These are phyloP conservation scores for Colletotrichum aenigma DNA, from an alignment of 2,329 filamentous ascomycete genomes.

Conservation along the genomic window DNA sequence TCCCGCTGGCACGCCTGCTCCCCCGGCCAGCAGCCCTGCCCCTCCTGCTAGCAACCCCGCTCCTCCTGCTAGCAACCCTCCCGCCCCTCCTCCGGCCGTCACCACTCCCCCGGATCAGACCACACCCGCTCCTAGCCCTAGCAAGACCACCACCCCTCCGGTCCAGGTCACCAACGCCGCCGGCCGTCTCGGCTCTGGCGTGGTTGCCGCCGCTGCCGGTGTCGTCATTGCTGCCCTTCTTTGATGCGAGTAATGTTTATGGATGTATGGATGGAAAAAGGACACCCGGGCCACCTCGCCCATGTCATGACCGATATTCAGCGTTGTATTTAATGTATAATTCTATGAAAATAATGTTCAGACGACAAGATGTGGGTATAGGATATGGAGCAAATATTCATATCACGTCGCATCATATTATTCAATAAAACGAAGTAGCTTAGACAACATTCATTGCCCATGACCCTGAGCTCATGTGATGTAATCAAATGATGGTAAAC, in stretches of 20 bases:
- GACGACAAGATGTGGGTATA: not conserved
- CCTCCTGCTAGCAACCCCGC: not conserved
- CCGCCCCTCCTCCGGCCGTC: not conserved
- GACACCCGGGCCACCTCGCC: not conserved
- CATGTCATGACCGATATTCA: not conserved
- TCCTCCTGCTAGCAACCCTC: not conserved
- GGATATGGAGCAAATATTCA: not conserved
- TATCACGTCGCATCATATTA: not conserved
- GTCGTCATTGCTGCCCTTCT: conserved; percentile 11
- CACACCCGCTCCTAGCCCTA: not conserved
- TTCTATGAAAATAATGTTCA: not conserved
- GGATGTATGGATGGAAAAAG: not conserved
- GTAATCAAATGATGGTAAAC: fast-evolving
- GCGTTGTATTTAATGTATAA: not conserved
- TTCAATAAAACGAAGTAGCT: not conserved
- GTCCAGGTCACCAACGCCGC: conserved; percentile 7
- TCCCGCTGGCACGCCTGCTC: not conserved
- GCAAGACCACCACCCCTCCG: not conserved
- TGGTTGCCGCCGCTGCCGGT: conserved; percentile 12
- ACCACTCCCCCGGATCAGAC: not conserved
- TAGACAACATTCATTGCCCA: not conserved
- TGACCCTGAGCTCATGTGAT: not conserved
- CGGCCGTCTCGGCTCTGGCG: not conserved
- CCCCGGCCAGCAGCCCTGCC: not conserved
- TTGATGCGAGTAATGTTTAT: not conserved